Evolutionary conservation across 164 flowering plant species (phyloP).

Genomic region (Aristolochia contorta): DNA sequence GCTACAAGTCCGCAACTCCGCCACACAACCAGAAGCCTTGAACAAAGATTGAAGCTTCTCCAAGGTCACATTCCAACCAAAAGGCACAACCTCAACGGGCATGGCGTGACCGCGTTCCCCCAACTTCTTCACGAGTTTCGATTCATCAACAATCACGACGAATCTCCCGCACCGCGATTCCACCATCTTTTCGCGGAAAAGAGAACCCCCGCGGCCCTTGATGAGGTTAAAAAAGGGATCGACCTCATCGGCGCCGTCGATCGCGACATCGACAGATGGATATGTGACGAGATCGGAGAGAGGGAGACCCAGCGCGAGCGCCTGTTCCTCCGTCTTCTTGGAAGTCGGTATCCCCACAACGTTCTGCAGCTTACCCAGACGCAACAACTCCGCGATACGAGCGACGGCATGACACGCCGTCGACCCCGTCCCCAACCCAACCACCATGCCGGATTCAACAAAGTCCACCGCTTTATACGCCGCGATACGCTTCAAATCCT

Average conservation of each 20-base stretch:
- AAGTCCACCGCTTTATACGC: constrained; percentile 83
- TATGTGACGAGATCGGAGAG: constrained; percentile 62
- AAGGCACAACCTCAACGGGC: constrained; percentile 85
- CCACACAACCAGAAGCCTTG: constrained; percentile 54
- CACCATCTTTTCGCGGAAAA: constrained; percentile 78
- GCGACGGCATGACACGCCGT: constrained; percentile 73
- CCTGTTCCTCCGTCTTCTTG: constrained; percentile 63
- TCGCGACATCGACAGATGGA: constrained; percentile 68
- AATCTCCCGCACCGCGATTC: constrained; percentile 62
- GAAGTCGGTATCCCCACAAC: constrained; percentile 85
- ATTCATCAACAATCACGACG: constrained; percentile 72
- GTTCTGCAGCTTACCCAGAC: constrained; percentile 50
- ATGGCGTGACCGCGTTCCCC: constrained; percentile 76
- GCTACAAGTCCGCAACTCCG: constrained; percentile 38
- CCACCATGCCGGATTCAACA: constrained; percentile 88
- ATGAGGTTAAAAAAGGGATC: constrained; percentile 71
- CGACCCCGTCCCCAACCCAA: constrained; percentile 90
- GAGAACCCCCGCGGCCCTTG: constrained; percentile 90
- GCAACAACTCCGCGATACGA: constrained; percentile 60
- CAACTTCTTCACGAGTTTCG: constrained; percentile 51
- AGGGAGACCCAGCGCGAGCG: constrained; percentile 56
- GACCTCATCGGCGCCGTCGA: constrained; percentile 95
- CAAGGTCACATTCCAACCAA: constrained; percentile 69
- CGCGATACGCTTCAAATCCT: constrained; percentile 71
- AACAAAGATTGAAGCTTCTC: constrained; percentile 44